Conservation (phyloP, 2,329 filamentous ascomycete species). For the Coniochaeta sp. region DNA sequence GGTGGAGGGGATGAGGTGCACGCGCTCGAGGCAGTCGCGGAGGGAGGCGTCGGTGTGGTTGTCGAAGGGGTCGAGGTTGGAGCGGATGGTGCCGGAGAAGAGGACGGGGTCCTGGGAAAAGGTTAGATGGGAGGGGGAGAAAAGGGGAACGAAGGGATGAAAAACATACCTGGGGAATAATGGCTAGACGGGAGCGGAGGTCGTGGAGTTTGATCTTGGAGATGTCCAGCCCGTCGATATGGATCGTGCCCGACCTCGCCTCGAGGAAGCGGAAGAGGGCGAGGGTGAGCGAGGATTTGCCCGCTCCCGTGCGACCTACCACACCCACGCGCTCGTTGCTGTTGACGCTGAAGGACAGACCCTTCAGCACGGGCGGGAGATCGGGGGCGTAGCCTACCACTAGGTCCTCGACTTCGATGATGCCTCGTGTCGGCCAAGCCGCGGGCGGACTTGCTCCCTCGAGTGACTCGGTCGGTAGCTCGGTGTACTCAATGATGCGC, state of each 20-base stretch:
- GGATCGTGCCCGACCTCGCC: conserved; percentile 55
- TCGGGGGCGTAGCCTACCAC: conserved; percentile 67
- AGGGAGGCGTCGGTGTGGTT: conserved; percentile 63
- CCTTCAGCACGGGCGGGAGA: conserved; percentile 63
- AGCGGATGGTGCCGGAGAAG: conserved; percentile 71
- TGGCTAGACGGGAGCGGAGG: conserved; percentile 66
- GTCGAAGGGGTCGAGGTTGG: conserved; percentile 71
- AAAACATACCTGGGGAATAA: conserved; percentile 57
- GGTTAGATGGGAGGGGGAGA: neutral
- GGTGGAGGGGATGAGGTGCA: conserved; percentile 47
- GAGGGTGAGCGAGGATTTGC: conserved; percentile 69
- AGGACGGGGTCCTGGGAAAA: conserved; percentile 65
- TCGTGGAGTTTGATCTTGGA: conserved; percentile 63
- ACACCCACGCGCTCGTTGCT: conserved; percentile 68
- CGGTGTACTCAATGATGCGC: conserved; percentile 67
- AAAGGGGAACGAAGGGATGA: neutral
- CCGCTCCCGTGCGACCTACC: conserved; percentile 70
- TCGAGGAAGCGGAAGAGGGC: conserved; percentile 75
- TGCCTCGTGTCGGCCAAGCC: conserved; percentile 68
- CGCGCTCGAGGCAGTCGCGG: conserved; percentile 60
- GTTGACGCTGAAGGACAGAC: conserved; percentile 59
- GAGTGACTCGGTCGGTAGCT: conserved; percentile 59
- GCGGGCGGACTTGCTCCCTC: conserved; percentile 56
- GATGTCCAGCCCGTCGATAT: conserved; percentile 69
- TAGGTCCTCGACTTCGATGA: conserved; percentile 65